Conservation (phyloP, 225 moss, liverwort and hornwort genomes). For the Neckera pumila region DNA sequence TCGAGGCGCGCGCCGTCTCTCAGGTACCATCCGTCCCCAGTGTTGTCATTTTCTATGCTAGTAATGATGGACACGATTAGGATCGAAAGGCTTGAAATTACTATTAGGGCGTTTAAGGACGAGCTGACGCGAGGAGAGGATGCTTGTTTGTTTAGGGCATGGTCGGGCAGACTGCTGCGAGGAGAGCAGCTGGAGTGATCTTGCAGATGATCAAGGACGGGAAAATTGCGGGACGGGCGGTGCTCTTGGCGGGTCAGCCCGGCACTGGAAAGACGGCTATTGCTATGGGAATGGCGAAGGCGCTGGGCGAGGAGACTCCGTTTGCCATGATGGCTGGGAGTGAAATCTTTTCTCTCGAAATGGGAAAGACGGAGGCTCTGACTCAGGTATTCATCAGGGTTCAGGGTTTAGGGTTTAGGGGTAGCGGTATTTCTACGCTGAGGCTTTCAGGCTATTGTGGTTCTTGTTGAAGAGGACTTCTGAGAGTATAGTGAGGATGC, state of each 20-base stretch:
- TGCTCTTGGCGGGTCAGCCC: slow-evolving; percentile 76
- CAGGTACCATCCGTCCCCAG: slow-evolving; percentile 11
- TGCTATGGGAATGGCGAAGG: slow-evolving; percentile 89
- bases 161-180: slow-evolving; percentile 80
- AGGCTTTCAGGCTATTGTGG: background rate
- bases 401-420: background rate
- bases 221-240: slow-evolving; percentile 72
- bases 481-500: background rate
- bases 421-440: background rate
- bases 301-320: slow-evolving; percentile 78
- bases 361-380: slow-evolving; percentile 89
- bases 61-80: background rate
- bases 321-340: slow-evolving; percentile 94
- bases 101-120: background rate
- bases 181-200: slow-evolving; percentile 81
- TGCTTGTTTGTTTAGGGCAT: slow-evolving; percentile 39
- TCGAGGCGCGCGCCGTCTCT: slow-evolving; percentile 63
- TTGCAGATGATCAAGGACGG: slow-evolving; percentile 91
- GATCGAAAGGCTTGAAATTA: background rate
- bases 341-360: slow-evolving; percentile 79
- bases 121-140: background rate
- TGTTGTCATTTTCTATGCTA: background rate
- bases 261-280: slow-evolving; percentile 86
- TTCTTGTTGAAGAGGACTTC: background rate
- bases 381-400: slow-evolving; percentile 38